phyloP scores from a whole-genome alignment of 2,329 filamentous ascomycete genomes.

The Simplicillium aogashimaense region DNA sequence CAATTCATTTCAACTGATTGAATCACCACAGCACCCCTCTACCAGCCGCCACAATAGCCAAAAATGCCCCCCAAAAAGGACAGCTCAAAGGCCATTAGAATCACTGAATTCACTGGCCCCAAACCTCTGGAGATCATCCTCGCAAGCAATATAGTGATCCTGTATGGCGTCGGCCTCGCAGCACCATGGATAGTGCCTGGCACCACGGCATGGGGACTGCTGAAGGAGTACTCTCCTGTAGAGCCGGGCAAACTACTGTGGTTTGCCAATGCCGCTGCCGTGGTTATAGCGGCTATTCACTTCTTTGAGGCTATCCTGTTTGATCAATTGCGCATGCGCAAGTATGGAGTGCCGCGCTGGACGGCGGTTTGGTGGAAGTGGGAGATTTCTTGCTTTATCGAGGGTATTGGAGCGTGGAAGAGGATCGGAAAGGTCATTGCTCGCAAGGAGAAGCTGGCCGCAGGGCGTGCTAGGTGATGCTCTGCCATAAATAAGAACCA shows the following conservation, averaged over 20 bases:
- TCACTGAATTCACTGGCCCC: constrained; percentile 4
- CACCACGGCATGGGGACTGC: neutral
- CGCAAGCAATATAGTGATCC: neutral
- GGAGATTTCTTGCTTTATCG: constrained; percentile 4
- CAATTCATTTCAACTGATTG: too few relatives aligned
- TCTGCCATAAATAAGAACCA: too few relatives aligned
- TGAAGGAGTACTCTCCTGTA: constrained; percentile 2
- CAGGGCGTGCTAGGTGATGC: too few relatives aligned
- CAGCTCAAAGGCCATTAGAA: neutral
- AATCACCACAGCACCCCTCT: too few relatives aligned
- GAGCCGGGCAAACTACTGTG: constrained; percentile 1
- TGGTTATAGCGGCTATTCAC: neutral
- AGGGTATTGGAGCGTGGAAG: constrained; percentile 5
- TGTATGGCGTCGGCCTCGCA: constrained; percentile 1
- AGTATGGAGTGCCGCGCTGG: constrained; percentile 4
- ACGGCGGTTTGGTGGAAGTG: constrained; percentile 5
- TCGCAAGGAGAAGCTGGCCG: constrained; percentile 1
- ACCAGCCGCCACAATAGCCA: too few relatives aligned
- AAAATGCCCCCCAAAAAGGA: too few relatives aligned
- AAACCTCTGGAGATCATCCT: neutral
- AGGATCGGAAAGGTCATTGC: constrained; percentile 3
- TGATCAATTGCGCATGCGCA: constrained; percentile 4
- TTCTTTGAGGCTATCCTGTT: constrained; percentile 3
- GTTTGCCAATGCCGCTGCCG: neutral
- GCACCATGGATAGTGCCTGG: constrained; percentile 2